Percentiles rank a stretch among this genome's conserved stretches.
Conservation (phyloP, 2,329 filamentous ascomycete genomes). For the Cucurbitaria berberidis region DNA sequence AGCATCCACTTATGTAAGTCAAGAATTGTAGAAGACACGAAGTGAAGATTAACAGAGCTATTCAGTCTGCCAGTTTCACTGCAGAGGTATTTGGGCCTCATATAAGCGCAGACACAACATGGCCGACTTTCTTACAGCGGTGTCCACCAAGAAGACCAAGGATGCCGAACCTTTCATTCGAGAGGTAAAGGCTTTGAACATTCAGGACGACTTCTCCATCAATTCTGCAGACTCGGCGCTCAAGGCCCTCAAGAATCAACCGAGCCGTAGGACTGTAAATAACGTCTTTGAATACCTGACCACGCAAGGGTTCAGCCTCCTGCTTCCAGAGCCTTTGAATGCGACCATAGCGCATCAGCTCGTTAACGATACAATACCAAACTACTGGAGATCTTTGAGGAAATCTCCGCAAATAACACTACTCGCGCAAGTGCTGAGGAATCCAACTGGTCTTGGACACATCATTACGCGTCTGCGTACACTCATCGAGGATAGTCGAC, state of each 20-base stretch:
- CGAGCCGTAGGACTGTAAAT: constrained; percentile 64
- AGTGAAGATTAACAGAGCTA: not conserved
- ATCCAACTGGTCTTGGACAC: constrained; percentile 79
- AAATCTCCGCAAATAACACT: constrained; percentile 31
- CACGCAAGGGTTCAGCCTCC: constrained; percentile 61
- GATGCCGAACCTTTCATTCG: constrained; percentile 20
- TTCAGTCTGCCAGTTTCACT: not conserved
- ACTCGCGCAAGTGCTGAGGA: constrained; percentile 71
- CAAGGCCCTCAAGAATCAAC: constrained; percentile 66
- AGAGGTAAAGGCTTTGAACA: constrained; percentile 17
- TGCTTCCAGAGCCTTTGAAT: constrained; percentile 68
- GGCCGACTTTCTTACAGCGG: constrained; percentile 57
- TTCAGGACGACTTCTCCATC: constrained; percentile 22
- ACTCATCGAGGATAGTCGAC: constrained; percentile 54
- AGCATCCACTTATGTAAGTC: not conserved
- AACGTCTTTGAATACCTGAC: constrained; percentile 61
- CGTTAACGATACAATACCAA: constrained; percentile 75
- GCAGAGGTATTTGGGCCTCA: not conserved
- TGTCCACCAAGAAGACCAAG: constrained; percentile 48
- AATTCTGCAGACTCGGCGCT: constrained; percentile 58
- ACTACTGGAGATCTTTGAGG: constrained; percentile 72
- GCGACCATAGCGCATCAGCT: constrained; percentile 78
- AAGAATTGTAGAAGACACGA: not conserved
- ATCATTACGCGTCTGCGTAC: constrained; percentile 71
- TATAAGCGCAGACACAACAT: constrained; percentile 38